Evolutionary conservation across 495 filamentous ascomycete genomes (phyloP).

Genomic region (Hypoxylon rickii): DNA sequence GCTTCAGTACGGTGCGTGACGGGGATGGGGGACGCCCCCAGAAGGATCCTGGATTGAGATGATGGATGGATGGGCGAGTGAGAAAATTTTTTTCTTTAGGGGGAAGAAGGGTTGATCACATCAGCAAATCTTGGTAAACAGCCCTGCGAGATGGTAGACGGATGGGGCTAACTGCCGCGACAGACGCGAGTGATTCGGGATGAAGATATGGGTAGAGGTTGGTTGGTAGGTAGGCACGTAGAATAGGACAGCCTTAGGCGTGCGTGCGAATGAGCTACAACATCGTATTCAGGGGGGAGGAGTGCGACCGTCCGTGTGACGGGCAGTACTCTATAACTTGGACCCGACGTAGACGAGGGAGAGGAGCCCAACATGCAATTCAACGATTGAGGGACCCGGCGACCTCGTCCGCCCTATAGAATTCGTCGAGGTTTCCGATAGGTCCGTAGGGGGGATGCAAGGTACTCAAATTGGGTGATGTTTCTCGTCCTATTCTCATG

Average conservation of each 20-base stretch:
- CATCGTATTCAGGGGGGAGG: too few species aligned
- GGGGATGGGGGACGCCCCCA: neutral
- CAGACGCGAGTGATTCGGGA: slow-evolving; percentile 22
- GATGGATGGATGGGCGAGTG: slow-evolving; percentile 13
- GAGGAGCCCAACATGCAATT: slow-evolving; percentile 13
- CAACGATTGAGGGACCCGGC: neutral
- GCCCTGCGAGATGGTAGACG: too few species aligned
- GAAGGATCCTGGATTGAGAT: slow-evolving; percentile 12
- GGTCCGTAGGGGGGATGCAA: slow-evolving; percentile 14
- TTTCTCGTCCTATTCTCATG: slow-evolving; percentile 16
- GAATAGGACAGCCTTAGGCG: too few species aligned
- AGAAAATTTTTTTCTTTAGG: too few species aligned
- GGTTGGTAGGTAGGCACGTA: too few species aligned
- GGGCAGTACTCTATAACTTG: too few species aligned
- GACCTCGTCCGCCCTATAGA: slow-evolving; percentile 1
- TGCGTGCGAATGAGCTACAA: too few species aligned
- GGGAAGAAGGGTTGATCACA: slow-evolving; percentile 25
- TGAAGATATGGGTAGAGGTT: neutral
- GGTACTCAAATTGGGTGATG: slow-evolving; percentile 18
- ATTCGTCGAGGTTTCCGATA: slow-evolving; percentile 8
- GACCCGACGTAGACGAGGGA: neutral
- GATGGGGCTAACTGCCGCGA: slow-evolving; percentile 30
- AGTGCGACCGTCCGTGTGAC: too few species aligned
- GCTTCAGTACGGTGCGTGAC: slow-evolving; percentile 16
- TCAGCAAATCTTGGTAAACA: slow-evolving; percentile 26